These are phyloP conservation scores for Arthroderma sp. DNA, from an alignment of 2,329 filamentous ascomycete species.

Conservation along the genomic window DNA sequence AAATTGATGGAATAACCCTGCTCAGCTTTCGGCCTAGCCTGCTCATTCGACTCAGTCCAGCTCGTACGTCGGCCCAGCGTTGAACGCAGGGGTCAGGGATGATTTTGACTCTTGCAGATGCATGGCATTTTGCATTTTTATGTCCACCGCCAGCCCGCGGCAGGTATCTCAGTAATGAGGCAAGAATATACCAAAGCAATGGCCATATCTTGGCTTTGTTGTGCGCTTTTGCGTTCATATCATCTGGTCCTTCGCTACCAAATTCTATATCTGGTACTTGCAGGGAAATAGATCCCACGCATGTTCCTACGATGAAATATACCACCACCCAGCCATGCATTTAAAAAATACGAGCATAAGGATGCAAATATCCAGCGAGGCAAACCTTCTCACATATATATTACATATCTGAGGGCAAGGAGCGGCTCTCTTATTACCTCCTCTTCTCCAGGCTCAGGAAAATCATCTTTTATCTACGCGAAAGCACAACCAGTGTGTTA, in stretches of 20 bases:
- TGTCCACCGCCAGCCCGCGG: neutral
- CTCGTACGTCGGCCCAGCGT: too few relatives aligned
- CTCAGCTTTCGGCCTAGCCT: too few relatives aligned
- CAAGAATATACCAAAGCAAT: neutral
- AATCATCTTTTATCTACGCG: too few relatives aligned
- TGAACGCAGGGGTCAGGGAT: neutral
- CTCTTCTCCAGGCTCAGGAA: too few relatives aligned
- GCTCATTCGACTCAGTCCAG: too few relatives aligned
- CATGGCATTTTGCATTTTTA: neutral
- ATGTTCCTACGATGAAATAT: too few relatives aligned
- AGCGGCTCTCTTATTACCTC: too few relatives aligned
- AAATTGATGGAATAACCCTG: too few relatives aligned
- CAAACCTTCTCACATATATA: too few relatives aligned
- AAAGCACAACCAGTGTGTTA: too few relatives aligned
- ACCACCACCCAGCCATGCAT: neutral
- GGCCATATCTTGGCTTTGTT: neutral
- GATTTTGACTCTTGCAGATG: neutral
- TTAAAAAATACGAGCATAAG: neutral
- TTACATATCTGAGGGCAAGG: too few relatives aligned
- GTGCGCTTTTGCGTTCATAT: neutral
- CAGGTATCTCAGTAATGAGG: too few relatives aligned
- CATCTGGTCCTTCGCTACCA: neutral
- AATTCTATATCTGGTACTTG: neutral
- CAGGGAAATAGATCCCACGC: neutral
- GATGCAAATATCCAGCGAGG: neutral